Conservation (phyloP, 2,329 filamentous ascomycete genomes). For the Apiospora koreana region DNA sequence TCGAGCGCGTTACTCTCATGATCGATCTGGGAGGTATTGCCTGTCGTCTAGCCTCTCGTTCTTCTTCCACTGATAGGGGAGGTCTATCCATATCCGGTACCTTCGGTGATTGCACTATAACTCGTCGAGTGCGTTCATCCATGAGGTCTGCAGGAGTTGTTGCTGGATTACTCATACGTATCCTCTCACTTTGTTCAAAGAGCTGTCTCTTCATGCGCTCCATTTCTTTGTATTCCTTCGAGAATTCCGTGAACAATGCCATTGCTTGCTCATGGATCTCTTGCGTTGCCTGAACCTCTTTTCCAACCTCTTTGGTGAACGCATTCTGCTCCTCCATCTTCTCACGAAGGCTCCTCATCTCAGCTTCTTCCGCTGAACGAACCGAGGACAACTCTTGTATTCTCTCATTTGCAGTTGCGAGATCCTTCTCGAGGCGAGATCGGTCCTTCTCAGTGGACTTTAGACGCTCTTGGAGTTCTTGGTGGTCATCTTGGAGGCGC, state of each 20-base stretch:
- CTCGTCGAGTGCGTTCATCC: slow-evolving; percentile 10
- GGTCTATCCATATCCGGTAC: background rate
- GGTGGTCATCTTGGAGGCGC: background rate
- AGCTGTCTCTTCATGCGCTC: background rate
- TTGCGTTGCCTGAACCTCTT: background rate
- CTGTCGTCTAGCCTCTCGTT: slow-evolving; percentile 11
- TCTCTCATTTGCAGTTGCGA: background rate
- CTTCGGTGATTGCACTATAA: slow-evolving; percentile 9
- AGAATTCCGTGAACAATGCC: background rate
- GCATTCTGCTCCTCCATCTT: background rate
- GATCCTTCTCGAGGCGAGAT: background rate
- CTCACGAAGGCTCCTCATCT: background rate
- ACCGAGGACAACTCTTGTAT: slow-evolving; percentile 8
- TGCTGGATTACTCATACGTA: background rate
- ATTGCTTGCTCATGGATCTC: background rate
- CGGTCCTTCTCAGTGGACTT: background rate
- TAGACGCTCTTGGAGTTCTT: slow-evolving; percentile 3
- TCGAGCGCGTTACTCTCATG: slow-evolving; percentile 9
- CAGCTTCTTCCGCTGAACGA: background rate
- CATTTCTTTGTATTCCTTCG: background rate
- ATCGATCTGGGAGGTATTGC: slow-evolving; percentile 9
- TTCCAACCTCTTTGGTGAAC: background rate
- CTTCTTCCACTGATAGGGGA: slow-evolving; percentile 13
- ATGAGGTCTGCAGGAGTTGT: background rate
- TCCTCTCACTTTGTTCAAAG: background rate